These are phyloP conservation scores for Chrysochromulina tobinii DNA, from an alignment of 78 protist genomes.

Conservation along the genomic window DNA sequence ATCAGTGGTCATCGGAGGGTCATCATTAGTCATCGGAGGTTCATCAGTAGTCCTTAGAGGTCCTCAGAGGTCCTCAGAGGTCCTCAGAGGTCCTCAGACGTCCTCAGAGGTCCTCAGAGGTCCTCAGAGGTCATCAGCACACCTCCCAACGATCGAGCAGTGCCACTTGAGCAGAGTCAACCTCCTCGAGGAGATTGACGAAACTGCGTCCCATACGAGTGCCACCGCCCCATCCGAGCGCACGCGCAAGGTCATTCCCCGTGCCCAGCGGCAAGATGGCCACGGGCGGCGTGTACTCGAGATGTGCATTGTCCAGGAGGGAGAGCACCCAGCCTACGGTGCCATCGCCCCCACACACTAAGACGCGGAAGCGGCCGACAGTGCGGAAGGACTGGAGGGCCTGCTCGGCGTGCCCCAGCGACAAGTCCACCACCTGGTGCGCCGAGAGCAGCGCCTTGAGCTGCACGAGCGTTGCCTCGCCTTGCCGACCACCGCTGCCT, in stretches of 20 bases:
- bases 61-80: too few relatives aligned
- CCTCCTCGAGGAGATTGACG: too few relatives aligned
- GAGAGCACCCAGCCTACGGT: neutral
- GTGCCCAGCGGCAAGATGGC: slow-evolving; percentile 28
- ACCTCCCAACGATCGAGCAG: neutral
- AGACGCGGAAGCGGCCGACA: neutral
- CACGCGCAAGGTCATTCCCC: slow-evolving; percentile 9
- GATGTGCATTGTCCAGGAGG: neutral
- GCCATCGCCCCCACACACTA: slow-evolving; percentile 21
- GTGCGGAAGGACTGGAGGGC: neutral
- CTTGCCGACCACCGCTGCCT: neutral
- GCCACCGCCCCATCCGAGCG: neutral
- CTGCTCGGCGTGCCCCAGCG: neutral
- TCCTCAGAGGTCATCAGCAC: too few relatives aligned
- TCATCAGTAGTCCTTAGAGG: too few relatives aligned
- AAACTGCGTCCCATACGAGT: too few relatives aligned
- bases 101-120: too few relatives aligned
- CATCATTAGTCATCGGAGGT: too few relatives aligned
- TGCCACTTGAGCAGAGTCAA: neutral
- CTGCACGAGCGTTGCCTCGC: neutral
- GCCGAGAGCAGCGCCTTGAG: neutral
- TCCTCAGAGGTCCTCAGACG: too few relatives aligned
- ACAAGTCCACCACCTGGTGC: slow-evolving; percentile 1
- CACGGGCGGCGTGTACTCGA: neutral
- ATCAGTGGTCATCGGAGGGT: too few relatives aligned